Evolutionary conservation across 495 filamentous ascomycete species (phyloP), one percentile per base, ranked within the genome.

Genomic region (Aspergillus nanangensis): DNA sequence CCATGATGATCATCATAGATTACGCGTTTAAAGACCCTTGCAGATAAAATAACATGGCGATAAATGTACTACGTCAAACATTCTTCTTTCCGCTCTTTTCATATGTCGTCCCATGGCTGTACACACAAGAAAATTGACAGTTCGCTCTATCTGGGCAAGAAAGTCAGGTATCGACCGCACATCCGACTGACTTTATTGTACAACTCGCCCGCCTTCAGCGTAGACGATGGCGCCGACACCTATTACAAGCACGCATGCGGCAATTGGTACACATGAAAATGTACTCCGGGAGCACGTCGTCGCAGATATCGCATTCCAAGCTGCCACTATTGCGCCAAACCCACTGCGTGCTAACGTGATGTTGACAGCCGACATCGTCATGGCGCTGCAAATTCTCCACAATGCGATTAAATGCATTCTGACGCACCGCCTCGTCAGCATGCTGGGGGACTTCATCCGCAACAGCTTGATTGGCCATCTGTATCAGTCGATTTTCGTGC

Each of bases 241-340:
- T 32, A 37, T 47, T 39, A 29, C 46, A 53, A 19, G 36, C 40
- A 19, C 51, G 40, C 15, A 48, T 55, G 2, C 39, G 39, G 19
- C 52, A 48, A 25, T 36, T 41, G 8, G 4, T 44, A 29, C 52
- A 52, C 23, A 48, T 23, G 11, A 55, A 52, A 10, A 55, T 55
- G 24, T 52, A 48, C 10, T 45, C 29, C 4, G 44, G 48, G 24
- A 52, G 14, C 7, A 29, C 15, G 44, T 45, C 15, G 24, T 24
- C 5, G 21, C 44, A 41, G n/a, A 48, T 9, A 20, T 54, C 52
- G 34, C 48, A 55, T 27, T 50, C 31, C 31, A 58, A 29, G 8
- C 37, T 44, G 3, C 48, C 55, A 15, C 13, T 8, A 14, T 52
- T 31, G 1, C 48, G 48, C 35, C 31, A 55, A 25, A 13, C 37